Conservation (phyloP, 805 yeast genomes). For the Blastobotrys muscicola region DNA sequence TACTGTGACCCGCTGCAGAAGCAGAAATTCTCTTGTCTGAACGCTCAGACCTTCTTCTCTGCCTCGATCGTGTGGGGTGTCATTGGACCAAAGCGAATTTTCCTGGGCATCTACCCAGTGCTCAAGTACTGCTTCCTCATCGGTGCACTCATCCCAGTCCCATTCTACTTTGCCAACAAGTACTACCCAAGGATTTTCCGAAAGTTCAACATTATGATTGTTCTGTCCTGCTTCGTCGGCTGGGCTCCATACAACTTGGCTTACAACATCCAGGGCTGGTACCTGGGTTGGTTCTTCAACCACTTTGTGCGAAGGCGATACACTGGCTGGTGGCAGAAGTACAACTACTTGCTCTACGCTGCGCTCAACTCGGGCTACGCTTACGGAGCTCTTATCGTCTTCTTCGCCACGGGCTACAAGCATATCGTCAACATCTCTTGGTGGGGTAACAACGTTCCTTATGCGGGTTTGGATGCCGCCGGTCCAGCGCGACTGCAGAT, state of each 20-base stretch:
- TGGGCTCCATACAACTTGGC: conserved; percentile 35
- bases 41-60: conserved; percentile 37
- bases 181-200: background rate
- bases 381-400: conserved; percentile 37
- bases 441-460: conserved; percentile 41
- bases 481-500: conserved; percentile 8
- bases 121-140: conserved; percentile 17
- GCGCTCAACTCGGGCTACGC: conserved; percentile 44
- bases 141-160: conserved; percentile 7
- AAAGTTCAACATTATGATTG: conserved; percentile 28
- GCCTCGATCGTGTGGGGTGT: conserved; percentile 39
- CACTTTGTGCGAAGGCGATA: conserved; percentile 34
- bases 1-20: conserved; percentile 22
- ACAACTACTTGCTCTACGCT: conserved; percentile 40
- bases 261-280: conserved; percentile 34
- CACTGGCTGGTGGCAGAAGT: conserved; percentile 44
- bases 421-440: conserved; percentile 35
- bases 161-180: conserved; percentile 2
- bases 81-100: conserved; percentile 40
- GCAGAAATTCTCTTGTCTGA: conserved; percentile 30
- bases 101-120: conserved; percentile 22
- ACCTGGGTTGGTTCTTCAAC: conserved; percentile 36
- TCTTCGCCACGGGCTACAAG: conserved; percentile 34
- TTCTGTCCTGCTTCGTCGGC: conserved; percentile 11
- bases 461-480: conserved; percentile 15